Evolutionary conservation across 2,329 filamentous ascomycete genomes (phyloP), one percentile per base, ranked within the genome.

Genomic region (Fonsecaea multimorphosa): DNA sequence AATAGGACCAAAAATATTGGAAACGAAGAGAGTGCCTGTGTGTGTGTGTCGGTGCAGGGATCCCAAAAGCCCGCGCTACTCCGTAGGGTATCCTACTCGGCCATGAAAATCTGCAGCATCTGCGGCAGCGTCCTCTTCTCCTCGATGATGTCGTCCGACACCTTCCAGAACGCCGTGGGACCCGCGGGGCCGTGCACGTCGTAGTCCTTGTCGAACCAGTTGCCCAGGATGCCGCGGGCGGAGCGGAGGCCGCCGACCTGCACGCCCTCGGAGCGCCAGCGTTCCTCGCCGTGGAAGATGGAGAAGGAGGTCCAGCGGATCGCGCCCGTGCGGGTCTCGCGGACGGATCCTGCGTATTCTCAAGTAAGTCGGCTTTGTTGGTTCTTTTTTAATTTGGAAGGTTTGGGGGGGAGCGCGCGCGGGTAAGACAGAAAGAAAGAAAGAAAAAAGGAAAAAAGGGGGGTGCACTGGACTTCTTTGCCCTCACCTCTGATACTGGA

Each of bases 141-240:
- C 58, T 69, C 67, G 24, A 74, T 72, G 40, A 78, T 73, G 16
- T 78, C 76, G 70, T 90, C 87, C 51, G 82, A 85, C 11, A 89
- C 80, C 77, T 93, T 93, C 90, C 91, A 94, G 72, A 91, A 92
- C 0, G 88, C 89, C 1, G 89, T 91, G 1, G 91, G 91, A 0
- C 91, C 91, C 1, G 85, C 89, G 0, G 91, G 91, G 0, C 91
- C 90, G 71, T 89, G 85, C 0, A 80, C 75, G 67, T 91, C 87
- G 71, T 86, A 89, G 74, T 92, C 86, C 86, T 87, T 89, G 72
- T 92, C 90, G 72, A 92, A 93, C 91, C 91, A 94, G 58, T 87
- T 89, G 0, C 91, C 91, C 1, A 92, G 73, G 0, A 92, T 86
- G 0, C 90, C 90, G 7, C 90, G 83, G 6, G 84, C 86, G 5